Base-by-base conservation (phyloP, 2,329 filamentous ascomycete species). In the Aspergillus brasiliensis region DNA sequence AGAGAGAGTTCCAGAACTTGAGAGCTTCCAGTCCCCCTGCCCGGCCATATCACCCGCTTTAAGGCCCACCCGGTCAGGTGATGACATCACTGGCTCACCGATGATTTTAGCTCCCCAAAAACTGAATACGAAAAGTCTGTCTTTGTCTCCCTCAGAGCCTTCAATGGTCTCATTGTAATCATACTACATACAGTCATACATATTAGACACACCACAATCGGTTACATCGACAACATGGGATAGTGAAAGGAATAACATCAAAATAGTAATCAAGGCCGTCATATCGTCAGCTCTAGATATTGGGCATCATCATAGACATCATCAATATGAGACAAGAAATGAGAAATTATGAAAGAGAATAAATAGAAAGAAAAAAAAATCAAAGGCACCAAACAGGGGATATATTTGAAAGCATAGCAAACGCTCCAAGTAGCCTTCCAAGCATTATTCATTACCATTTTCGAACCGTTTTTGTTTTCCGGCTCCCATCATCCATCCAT, bases 201-300 rank as follows among this genome's bases (percentile, higher is more conserved):
- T 31, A 31, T 34, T 34, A 34, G 31, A 34, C 31, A 34, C 31
- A 56, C 27, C 27, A 23, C 17, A 56, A 49, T 21, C n/a, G n/a
- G 25, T 37, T 19, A 51, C 23, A 49, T 10, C 15, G 25, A 25
- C 23, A 38, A 37, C 28, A 10, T 21, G 37, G 56, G 44, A 56
- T 31, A 37, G 3, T 11, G 37, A 23, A n/a, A 46, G 27, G 56
- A 38, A 28, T 34, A 34, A 34, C 31, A 13, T 34, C 31, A 51
- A 54, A 40, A 11, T 31, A 48, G 44, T 15, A 49, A 49, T 21
- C 25, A 28, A 17, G 58, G 65, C 60, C 63, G 63, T 67, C 27
- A 62, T 51, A 59, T 67, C 65, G 59, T 67, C 58, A 67, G 47
- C 46, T 65, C 63, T 65, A 63, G 62, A 63, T 61, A 53, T 63